phyloP scores from a whole-genome alignment of 768 basidiomycete genomes.

The Panellus pusillus region DNA sequence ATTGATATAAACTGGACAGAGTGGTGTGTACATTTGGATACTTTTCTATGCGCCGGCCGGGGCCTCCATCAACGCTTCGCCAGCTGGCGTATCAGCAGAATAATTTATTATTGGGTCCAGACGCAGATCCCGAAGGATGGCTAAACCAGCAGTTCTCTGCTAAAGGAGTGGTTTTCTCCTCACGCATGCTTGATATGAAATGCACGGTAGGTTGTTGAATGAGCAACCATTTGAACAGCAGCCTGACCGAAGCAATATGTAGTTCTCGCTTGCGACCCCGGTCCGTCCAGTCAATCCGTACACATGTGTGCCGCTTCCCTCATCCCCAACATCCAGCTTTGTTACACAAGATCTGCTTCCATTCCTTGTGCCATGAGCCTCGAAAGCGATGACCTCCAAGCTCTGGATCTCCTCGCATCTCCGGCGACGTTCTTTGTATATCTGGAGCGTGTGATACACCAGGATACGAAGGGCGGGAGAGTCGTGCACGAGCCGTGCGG shows the following conservation, averaged over 20 bases:
- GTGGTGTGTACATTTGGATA: constrained; percentile 7
- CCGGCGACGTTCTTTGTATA: constrained; percentile 11
- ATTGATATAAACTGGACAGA: neutral
- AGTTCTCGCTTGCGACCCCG: constrained; percentile 19
- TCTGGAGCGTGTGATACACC: constrained; percentile 11
- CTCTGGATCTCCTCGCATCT: constrained; percentile 14
- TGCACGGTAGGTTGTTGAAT: neutral
- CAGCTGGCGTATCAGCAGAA: constrained; percentile 21
- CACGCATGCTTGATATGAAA: constrained; percentile 13
- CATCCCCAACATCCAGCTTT: constrained; percentile 10
- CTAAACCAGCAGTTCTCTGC: neutral
- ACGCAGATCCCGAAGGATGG: constrained; percentile 18
- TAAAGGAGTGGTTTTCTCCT: constrained; percentile 15
- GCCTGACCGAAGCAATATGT: too few relatives aligned
- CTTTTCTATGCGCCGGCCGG: constrained; percentile 20
- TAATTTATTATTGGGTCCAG: constrained; percentile 15
- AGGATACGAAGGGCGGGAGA: neutral
- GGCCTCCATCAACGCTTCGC: neutral
- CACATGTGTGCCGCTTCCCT: neutral
- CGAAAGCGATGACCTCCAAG: constrained; percentile 11
- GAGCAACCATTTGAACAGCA: neutral
- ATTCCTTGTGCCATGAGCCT: constrained; percentile 14
- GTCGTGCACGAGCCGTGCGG: constrained; percentile 9
- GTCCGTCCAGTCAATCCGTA: constrained; percentile 4
- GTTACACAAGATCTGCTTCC: constrained; percentile 12